Evolutionary conservation across 345 rosid genomes (phyloP), one percentile per base, ranked within the genome.

Genomic region (Psidium friedrichsthalianum): DNA sequence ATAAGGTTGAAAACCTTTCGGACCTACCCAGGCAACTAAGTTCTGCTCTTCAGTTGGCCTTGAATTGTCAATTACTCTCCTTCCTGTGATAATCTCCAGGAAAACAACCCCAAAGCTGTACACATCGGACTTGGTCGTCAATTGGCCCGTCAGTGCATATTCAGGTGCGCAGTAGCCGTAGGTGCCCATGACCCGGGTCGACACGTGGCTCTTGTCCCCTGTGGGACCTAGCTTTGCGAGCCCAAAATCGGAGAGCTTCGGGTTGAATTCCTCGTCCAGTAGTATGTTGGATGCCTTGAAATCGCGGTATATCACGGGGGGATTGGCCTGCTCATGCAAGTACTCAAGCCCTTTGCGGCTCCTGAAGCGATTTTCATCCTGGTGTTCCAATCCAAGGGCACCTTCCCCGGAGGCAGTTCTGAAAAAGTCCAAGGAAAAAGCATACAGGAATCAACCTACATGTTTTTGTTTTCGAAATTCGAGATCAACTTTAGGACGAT

Each of bases 121-220:
- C 51, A 88, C 89, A 49, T 88, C 89, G 20, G 88, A 88, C 83
- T 86, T 86, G 15, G 89, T 83, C 3, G 89, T 88, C 85, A 88
- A 56, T 82, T 88, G 89, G 18, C 87, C 89, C 2, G 87, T 84
- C 83, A 80, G 21, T 5, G 89, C 89, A 58, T 88, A 88, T 54
- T 88, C 89, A 1, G 89, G 89, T 24, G 89, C 87, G 5, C 89
- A 88, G 83, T 88, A 88, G 25, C 89, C 89, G 49, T 88, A 88
- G 24, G 89, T 85, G 85, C 87, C 87, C 89, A 88, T 88, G 82
- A 88, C 87, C 51, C 89, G 74, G 2, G 89, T 85, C 2, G 89
- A 88, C 51, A 88, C 86, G 11, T 85, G 89, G 14, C 88, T 80
- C 86, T 88, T 88, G 74, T 88, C 89, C 44, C 87, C 87, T 0